Percentiles rank a stretch among this genome's conserved stretches.
Evolutionary conservation across 805 yeast species (phyloP).

Genomic region (Maudiozyma serrabonitensis): DNA sequence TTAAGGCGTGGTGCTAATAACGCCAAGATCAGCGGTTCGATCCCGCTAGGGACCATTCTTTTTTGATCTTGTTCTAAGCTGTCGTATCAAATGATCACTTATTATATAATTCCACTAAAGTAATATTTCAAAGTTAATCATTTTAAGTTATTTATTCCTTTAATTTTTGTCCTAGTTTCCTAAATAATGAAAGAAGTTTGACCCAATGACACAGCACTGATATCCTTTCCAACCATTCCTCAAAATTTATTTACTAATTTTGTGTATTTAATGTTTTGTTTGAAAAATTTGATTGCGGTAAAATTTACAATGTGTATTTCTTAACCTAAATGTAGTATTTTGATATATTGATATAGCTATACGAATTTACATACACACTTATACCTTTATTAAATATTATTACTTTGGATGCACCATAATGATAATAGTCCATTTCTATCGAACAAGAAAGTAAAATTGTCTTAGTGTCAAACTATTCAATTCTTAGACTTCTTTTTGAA

Average conservation of each 20-base stretch:
- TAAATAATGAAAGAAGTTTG: too few species aligned
- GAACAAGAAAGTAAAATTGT: too few species aligned
- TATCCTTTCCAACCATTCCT: too few species aligned
- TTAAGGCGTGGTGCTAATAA: slow-evolving; percentile 7
- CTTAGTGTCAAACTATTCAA: not conserved
- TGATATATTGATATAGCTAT: not conserved
- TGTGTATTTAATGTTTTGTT: not conserved
- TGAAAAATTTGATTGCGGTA: not conserved
- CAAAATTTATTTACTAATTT: not conserved
- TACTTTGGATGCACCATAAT: not conserved
- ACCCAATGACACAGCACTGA: too few species aligned
- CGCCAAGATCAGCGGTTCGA: slow-evolving; percentile 7
- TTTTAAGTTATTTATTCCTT: too few species aligned
- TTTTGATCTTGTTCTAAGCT: not conserved
- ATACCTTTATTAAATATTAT: not conserved
- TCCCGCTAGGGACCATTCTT: slow-evolving; percentile 5
- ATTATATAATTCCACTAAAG: too few species aligned
- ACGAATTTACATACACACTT: not conserved
- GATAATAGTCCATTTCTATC: not conserved
- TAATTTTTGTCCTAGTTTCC: too few species aligned
- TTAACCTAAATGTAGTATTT: not conserved
- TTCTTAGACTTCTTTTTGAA: slow-evolving; percentile 21
- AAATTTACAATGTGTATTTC: too few species aligned
- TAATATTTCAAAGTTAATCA: too few species aligned
- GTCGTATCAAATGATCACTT: not conserved